Percentiles rank a stretch among this genome's conserved stretches.
Evolutionary conservation across 1,284 basidiomycete genomes (phyloP).

Genomic region (Ustilago trichophora): DNA sequence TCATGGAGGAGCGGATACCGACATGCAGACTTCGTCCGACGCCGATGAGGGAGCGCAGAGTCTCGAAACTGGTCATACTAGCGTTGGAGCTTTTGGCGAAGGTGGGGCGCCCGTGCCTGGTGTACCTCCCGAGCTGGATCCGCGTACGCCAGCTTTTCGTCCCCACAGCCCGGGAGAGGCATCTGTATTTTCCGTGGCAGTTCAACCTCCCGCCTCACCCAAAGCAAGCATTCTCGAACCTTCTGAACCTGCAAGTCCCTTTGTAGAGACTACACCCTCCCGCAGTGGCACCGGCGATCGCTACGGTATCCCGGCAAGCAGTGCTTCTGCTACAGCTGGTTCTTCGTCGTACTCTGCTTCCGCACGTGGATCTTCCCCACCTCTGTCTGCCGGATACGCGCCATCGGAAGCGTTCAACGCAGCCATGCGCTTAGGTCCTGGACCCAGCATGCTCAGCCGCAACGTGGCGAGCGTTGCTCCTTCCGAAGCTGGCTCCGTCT

Average conservation of each 20-base stretch:
- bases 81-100: constrained; percentile 48
- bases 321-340: constrained; percentile 46
- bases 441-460: constrained; percentile 41
- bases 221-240: constrained; percentile 45
- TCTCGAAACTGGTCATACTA: constrained; percentile 43
- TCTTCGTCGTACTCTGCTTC: constrained; percentile 32
- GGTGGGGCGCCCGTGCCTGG: constrained; percentile 51
- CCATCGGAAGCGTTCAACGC: constrained; percentile 30
- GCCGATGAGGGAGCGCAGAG: constrained; percentile 40
- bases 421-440: constrained; percentile 26
- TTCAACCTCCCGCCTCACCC: constrained; percentile 63
- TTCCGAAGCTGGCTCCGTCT: constrained; percentile 57
- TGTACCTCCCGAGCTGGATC: constrained; percentile 64
- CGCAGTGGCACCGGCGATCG: constrained; percentile 18
- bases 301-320: constrained; percentile 25
- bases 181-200: constrained; percentile 63
- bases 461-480: constrained; percentile 49
- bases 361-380: constrained; percentile 25
- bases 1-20: constrained; percentile 19
- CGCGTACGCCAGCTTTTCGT: constrained; percentile 58
- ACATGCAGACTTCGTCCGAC: constrained; percentile 48
- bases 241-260: constrained; percentile 37
- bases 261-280: constrained; percentile 27
- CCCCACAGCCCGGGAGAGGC: constrained; percentile 59
- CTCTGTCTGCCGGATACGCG: constrained; percentile 24